Base-by-base conservation (phyloP, 1,284 basidiomycete genomes). In the Meira nashicola region DNA sequence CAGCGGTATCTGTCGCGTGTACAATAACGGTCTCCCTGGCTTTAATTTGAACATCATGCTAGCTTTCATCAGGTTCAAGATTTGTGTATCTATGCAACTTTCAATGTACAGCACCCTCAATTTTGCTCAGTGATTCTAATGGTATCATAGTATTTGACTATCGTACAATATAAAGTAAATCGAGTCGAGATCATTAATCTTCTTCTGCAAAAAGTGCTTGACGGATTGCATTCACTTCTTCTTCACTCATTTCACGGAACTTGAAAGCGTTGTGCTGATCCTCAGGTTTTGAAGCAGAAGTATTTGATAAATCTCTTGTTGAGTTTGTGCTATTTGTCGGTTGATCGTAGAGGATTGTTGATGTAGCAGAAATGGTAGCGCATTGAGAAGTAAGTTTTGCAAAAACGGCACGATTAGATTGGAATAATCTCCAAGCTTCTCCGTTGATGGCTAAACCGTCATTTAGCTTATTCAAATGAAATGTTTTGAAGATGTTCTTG, bases 301-400 rank as follows among this genome's bases (percentile, higher is more conserved):
- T 3, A n/a, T 48, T 23, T 2, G 46, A 5, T 17, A 14, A n/a
- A 6, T 21, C 19, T 43, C 19, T 21, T 19, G 12, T 23, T 21
- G 17, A 21, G 5, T 14, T 48, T 12, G 46, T 23, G 25, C 17
- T 48, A 23, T 12, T 17, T 5, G 12, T 15, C 41, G n/a, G 15
- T 21, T 21, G n/a, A 19, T 23, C 46, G 25, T 21, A 48, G 5
- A 48, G 46, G 12, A 25, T 23, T 8, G 17, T 48, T 14, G n/a
- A 5, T 5, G 46, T 21, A 12, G 46, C 46, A 0, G 60, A 64
- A 3, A 71, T 47, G n/a, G 65, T 62, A 9, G 67, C 69, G 7
- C 59, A 64, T 19, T 72, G 70, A n/a, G 60, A 38, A 9, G 70
- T 68, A 12, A 72, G 55, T 59, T 68, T 72, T 52, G 64, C 54